Conservation (phyloP, 2,329 filamentous ascomycete species). For the Fonsecaea nubica region DNA sequence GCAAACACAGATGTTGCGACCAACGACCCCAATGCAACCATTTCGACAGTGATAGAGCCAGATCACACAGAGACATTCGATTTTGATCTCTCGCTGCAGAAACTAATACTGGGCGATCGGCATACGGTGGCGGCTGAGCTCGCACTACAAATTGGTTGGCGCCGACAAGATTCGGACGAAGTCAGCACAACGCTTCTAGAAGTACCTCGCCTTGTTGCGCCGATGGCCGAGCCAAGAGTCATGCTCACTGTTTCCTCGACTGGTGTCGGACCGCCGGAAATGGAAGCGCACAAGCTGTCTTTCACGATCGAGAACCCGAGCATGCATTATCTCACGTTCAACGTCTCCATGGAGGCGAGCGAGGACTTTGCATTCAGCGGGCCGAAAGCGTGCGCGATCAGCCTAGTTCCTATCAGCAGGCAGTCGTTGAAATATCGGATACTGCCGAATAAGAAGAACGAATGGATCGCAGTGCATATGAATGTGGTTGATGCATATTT, state of each 20-base stretch:
- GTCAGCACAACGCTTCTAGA: conserved; percentile 72
- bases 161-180: conserved; percentile 56
- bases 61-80: conserved; percentile 73
- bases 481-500: conserved; percentile 89
- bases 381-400: conserved; percentile 77
- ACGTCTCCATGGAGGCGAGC: conserved; percentile 86
- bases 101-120: conserved; percentile 80
- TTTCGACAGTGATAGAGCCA: conserved; percentile 58
- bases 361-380: conserved; percentile 94
- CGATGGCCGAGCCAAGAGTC: conserved; percentile 85
- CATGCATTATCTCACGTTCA: conserved; percentile 92
- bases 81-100: conserved; percentile 77
- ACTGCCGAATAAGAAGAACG: conserved; percentile 63
- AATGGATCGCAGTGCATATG: conserved; percentile 74
- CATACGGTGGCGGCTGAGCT: conserved; percentile 76
- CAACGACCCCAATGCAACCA: conserved; percentile 15
- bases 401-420: conserved; percentile 81
- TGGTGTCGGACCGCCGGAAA: neutral
- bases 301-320: conserved; percentile 92
- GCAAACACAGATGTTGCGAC: neutral
- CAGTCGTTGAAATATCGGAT: conserved; percentile 76
- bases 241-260: conserved; percentile 51
- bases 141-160: conserved; percentile 78
- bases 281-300: conserved; percentile 38
- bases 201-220: conserved; percentile 79